phyloP scores from a whole-genome alignment of 495 filamentous ascomycete species.

The Aspergillus sclerotioniger region DNA sequence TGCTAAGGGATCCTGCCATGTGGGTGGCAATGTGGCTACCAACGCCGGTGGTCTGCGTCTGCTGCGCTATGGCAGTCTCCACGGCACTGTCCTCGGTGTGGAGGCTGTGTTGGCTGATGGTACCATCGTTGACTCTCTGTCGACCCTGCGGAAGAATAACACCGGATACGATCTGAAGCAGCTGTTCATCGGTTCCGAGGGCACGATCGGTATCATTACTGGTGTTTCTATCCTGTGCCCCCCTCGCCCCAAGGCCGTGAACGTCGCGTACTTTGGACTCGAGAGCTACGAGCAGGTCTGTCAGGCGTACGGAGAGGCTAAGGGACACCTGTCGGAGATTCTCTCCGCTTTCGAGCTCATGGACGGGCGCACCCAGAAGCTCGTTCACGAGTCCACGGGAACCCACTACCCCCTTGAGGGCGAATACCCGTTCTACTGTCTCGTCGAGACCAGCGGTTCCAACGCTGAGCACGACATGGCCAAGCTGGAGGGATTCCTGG shows the following conservation, averaged over 20 bases:
- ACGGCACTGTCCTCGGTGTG: constrained; percentile 87
- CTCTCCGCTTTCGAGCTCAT: constrained; percentile 97
- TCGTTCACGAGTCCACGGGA: constrained; percentile 70
- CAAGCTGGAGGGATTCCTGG: constrained; percentile 84
- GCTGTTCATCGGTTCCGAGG: constrained; percentile 92
- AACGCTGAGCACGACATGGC: constrained; percentile 89
- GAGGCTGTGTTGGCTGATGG: constrained; percentile 93
- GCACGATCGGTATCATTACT: constrained; percentile 92
- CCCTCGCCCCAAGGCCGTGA: constrained; percentile 76
- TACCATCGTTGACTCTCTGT: constrained; percentile 84
- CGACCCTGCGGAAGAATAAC: constrained; percentile 91
- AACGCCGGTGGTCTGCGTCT: constrained; percentile 92
- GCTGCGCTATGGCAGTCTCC: constrained; percentile 88
- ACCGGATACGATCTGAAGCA: constrained; percentile 98
- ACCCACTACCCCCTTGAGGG: constrained; percentile 78
- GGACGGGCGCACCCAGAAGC: constrained; percentile 75
- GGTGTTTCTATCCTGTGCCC: constrained; percentile 86
- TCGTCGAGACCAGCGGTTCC: constrained; percentile 93
- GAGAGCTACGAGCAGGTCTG: constrained; percentile 84
- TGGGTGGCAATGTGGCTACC: constrained; percentile 97
- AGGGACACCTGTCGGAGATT: constrained; percentile 87
- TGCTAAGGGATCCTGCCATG: constrained; percentile 95
- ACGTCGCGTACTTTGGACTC: constrained; percentile 87
- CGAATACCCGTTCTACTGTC: constrained; percentile 88
- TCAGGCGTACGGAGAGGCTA: constrained; percentile 78